Percentiles rank a stretch among this genome's conserved stretches.
phyloP scores from a whole-genome alignment of 1,284 basidiomycete genomes.

The Fistulina hepatica region DNA sequence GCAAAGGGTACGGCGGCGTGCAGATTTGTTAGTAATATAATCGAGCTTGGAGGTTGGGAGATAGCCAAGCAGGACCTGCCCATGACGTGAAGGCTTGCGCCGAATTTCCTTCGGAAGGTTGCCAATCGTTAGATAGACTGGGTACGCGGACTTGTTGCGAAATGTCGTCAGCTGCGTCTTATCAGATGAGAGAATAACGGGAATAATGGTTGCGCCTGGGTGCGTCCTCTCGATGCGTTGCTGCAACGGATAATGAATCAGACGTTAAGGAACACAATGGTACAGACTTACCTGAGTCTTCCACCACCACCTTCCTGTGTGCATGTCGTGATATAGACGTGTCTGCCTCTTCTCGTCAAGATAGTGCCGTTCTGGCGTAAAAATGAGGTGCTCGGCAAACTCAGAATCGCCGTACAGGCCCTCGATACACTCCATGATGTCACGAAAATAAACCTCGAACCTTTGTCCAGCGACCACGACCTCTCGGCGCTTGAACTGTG shows the following conservation, averaged over 20 bases:
- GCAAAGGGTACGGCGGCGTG: conserved; percentile 18
- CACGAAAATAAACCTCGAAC: too few relatives aligned
- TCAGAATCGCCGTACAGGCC: too few relatives aligned
- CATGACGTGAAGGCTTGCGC: conserved; percentile 23
- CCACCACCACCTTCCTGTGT: conserved; percentile 32
- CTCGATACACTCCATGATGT: too few relatives aligned
- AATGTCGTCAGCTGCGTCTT: conserved; percentile 23
- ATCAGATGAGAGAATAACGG: conserved; percentile 26
- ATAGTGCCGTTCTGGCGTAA: too few relatives aligned
- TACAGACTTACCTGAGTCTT: conserved; percentile 22
- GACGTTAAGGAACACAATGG: background rate
- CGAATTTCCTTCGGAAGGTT: conserved; percentile 29
- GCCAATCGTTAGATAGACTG: conserved; percentile 29
- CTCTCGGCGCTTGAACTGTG: too few relatives aligned
- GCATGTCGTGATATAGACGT: conserved; percentile 24
- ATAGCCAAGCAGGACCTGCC: conserved; percentile 29
- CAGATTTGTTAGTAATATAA: conserved; percentile 23
- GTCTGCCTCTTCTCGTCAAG: conserved; percentile 14
- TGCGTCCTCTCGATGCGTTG: background rate
- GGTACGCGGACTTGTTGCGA: conserved; percentile 25
- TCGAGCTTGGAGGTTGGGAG: conserved; percentile 26
- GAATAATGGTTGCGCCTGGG: conserved; percentile 23
- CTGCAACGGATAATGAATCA: too few relatives aligned
- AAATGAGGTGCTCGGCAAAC: too few relatives aligned
- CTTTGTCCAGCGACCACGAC: too few relatives aligned